Conservation (phyloP, 768 basidiomycete species). For the Pholiota conissans region DNA sequence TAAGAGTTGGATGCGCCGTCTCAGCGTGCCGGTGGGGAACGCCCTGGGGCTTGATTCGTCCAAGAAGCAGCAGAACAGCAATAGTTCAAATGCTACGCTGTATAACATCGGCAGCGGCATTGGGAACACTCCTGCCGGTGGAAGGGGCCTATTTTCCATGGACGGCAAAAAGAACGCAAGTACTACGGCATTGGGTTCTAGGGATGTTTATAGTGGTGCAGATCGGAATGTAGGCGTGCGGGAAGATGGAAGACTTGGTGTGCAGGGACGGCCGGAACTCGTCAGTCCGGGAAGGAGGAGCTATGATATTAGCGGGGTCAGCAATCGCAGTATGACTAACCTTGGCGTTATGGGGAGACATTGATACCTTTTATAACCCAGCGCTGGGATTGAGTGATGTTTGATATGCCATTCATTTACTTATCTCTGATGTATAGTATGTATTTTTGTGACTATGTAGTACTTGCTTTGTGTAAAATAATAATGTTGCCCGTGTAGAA, state of each 20-base stretch:
- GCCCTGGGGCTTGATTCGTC: slow-evolving; percentile 57
- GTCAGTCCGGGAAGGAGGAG: slow-evolving; percentile 31
- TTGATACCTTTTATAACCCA: slow-evolving; percentile 22
- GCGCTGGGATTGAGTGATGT: not conserved
- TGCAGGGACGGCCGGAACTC: slow-evolving; percentile 41
- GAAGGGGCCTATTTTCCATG: slow-evolving; percentile 36
- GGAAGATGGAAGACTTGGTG: slow-evolving; percentile 50
- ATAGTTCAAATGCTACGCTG: slow-evolving; percentile 16
- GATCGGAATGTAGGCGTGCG: slow-evolving; percentile 22
- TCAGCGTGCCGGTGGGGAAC: slow-evolving; percentile 72
- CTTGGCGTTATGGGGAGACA: slow-evolving; percentile 38
- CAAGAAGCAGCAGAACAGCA: slow-evolving; percentile 39
- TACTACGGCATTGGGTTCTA: slow-evolving; percentile 34
- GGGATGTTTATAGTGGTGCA: slow-evolving; percentile 2
- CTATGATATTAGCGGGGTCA: slow-evolving; percentile 40
- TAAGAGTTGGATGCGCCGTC: slow-evolving; percentile 72
- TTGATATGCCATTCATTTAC: not conserved
- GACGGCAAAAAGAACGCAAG: slow-evolving; percentile 55
- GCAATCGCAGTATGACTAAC: slow-evolving; percentile 55
- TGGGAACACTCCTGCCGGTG: slow-evolving; percentile 21
- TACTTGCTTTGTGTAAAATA: not conserved
- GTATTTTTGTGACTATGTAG: not conserved
- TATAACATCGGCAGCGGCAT: slow-evolving; percentile 29
- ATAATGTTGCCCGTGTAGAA: not conserved
- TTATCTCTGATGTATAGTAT: not conserved